Base-by-base conservation (phyloP, 139 green algal species). In the Micractinium conductrix region DNA sequence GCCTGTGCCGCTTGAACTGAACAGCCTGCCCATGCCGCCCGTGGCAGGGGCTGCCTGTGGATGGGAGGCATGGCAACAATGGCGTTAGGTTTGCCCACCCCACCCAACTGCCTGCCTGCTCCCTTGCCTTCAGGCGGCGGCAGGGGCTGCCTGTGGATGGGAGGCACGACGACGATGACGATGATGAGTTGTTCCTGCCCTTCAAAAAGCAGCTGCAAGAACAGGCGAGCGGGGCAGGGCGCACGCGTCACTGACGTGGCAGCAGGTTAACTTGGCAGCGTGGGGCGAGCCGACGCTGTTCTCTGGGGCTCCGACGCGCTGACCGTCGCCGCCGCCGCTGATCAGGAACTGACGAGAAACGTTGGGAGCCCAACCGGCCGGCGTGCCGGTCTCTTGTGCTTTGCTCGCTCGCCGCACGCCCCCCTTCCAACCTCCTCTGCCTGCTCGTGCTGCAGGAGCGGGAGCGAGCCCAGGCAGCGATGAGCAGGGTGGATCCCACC, bases 401-500 rank as follows among this genome's bases (percentile, higher is more conserved):
- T 44, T n/a, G 69, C 28, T 48, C 12, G 30, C n/a, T 48, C 9
- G 16, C 37, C 33, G 38, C 37, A 12, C 12, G 17, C 37, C 37
- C 24, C 10, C 68, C 37, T 30, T 45, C 35, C 68, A 50, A 44
- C 68, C 12, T 43, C 7, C 45, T n/a, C 26, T 80, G 73, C 21
- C 35, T 12, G 4, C 14, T 17, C 8, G 1, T 6, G 26, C 72
- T 43, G 69, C 69, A 79, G 58, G 86, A 89, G 73, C 55, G 60
- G 62, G 30, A 48, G 35, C 38, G 33, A 28, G 37, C 60, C 22
- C 73, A 86, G 43, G 35, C 16, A 33, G 80, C 75, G 28, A 9
- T 91, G 7, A 43, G 69, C 6, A 65, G 58, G 2, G 88, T 93
- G 12, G 88, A 93, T 40, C 88, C 89, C 24, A 91, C 89, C 1